phyloP scores from a whole-genome alignment of 2,329 filamentous ascomycete species.

The Xenosphaeropsis pyriputrescens region DNA sequence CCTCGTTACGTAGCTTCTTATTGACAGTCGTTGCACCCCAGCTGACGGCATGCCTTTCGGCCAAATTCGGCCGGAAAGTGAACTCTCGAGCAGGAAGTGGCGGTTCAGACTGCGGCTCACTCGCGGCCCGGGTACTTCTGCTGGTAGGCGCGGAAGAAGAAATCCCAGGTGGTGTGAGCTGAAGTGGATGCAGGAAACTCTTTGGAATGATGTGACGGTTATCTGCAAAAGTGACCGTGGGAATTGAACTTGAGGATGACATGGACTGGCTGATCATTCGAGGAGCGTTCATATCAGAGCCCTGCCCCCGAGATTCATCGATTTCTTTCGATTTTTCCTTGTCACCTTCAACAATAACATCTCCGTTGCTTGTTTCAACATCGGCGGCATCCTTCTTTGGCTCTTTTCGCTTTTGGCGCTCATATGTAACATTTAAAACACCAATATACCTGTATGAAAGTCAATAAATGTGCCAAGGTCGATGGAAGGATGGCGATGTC shows the following conservation, averaged over 20 bases:
- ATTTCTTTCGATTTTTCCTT: not conserved
- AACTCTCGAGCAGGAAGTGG: constrained; percentile 6
- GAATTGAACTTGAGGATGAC: constrained; percentile 56
- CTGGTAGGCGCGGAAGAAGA: constrained; percentile 6
- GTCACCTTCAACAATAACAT: not conserved
- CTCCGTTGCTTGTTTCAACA: not conserved
- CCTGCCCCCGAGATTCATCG: constrained; percentile 1
- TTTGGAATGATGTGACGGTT: constrained; percentile 88
- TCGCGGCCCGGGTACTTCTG: constrained; percentile 6
- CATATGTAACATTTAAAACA: constrained; percentile 90
- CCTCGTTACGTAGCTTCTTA: constrained; percentile 72
- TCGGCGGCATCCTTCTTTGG: constrained; percentile 23
- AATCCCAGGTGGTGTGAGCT: constrained; percentile 4
- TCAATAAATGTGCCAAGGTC: no score
- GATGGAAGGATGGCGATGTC: not conserved
- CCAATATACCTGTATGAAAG: constrained; percentile 65
- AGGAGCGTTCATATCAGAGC: constrained; percentile 15
- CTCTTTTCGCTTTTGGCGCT: constrained; percentile 60
- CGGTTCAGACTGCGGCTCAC: constrained; percentile 6
- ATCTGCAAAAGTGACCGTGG: constrained; percentile 86
- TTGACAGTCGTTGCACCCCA: constrained; percentile 94
- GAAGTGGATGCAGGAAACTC: constrained; percentile 46
- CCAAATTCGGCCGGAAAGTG: constrained; percentile 26
- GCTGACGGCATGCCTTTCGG: constrained; percentile 43
- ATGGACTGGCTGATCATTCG: constrained; percentile 62